These are phyloP conservation scores for Firmiana major DNA, from an alignment of 345 rosid genomes.

Conservation along the genomic window DNA sequence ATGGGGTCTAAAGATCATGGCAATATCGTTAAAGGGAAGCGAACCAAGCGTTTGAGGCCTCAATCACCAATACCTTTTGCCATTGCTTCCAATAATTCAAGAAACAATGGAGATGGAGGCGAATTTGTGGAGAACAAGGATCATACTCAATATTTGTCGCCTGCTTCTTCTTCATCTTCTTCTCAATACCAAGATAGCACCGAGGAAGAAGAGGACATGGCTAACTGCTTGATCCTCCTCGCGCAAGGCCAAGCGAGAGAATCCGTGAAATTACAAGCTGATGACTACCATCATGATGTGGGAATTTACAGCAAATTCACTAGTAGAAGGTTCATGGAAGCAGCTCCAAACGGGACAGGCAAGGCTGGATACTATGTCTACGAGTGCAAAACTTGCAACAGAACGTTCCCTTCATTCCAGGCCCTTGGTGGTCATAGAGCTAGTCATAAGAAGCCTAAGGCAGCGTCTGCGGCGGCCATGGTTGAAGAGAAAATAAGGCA, in stretches of 20 bases:
- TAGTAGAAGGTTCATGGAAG: constrained; percentile 64
- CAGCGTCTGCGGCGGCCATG: constrained; percentile 8
- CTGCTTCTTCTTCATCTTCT: constrained; percentile 33
- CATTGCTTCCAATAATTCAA: constrained; percentile 26
- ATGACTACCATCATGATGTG: constrained; percentile 9
- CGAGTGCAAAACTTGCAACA: constrained; percentile 87
- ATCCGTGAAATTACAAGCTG: constrained; percentile 14
- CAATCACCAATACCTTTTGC: constrained; percentile 56
- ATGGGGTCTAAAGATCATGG: constrained; percentile 32
- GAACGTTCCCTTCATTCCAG: constrained; percentile 88
- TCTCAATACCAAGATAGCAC: constrained; percentile 33
- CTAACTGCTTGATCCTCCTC: constrained; percentile 84
- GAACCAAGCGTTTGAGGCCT: constrained; percentile 72
- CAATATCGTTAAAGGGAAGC: constrained; percentile 60
- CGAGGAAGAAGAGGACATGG: constrained; percentile 88
- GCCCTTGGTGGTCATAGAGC: constrained; percentile 98
- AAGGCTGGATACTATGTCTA: constrained; percentile 77
- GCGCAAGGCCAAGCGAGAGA: constrained; percentile 58
- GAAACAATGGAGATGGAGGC: constrained; percentile 21
- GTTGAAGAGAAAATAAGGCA: constrained; percentile 28
- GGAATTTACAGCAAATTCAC: constrained; percentile 40
- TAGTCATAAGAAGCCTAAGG: constrained; percentile 88
- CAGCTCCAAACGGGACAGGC: constrained; percentile 42
- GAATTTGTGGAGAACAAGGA: constrained; percentile 9
- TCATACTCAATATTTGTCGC: constrained; percentile 4